Evolutionary conservation across 805 yeast genomes (phyloP).

Genomic region (Saturnispora galanensis): DNA sequence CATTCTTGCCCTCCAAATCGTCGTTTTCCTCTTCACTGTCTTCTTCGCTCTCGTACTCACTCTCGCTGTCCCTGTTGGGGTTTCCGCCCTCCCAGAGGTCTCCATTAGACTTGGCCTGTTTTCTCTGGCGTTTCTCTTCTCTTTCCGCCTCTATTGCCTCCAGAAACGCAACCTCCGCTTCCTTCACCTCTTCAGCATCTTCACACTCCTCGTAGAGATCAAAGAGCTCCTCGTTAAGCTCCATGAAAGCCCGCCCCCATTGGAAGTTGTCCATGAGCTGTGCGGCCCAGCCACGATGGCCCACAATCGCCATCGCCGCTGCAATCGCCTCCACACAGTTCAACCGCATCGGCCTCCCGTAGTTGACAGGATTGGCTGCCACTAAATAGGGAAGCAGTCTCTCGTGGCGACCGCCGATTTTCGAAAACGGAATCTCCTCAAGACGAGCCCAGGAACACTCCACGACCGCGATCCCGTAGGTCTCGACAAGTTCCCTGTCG

Average conservation of each 20-base stretch:
- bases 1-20: constrained; percentile 6
- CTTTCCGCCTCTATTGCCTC: constrained; percentile 57
- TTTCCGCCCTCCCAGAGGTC: constrained; percentile 78
- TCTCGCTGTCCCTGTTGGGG: constrained; percentile 40
- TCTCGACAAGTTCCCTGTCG: constrained; percentile 68
- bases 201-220: constrained; percentile 70
- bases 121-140: constrained; percentile 43
- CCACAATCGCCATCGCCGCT: constrained; percentile 92
- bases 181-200: constrained; percentile 62
- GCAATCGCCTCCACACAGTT: constrained; percentile 98
- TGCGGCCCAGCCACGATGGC: constrained; percentile 82
- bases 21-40: constrained; percentile 16
- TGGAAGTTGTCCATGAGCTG: constrained; percentile 68
- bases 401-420: constrained; percentile 86
- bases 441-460: constrained; percentile 98
- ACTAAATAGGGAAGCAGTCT: constrained; percentile 83
- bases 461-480: constrained; percentile 89
- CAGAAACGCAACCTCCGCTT: constrained; percentile 71
- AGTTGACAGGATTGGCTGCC: constrained; percentile 95
- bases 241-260: constrained; percentile 87
- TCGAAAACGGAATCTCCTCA: constrained; percentile 92
- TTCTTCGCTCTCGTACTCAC: constrained; percentile 16
- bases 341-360: constrained; percentile 90
- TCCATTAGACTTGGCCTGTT: constrained; percentile 30
- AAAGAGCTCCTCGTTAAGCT: constrained; percentile 70